Conservation (phyloP, 2,329 filamentous ascomycete species). For the Xylariaceae sp. region DNA sequence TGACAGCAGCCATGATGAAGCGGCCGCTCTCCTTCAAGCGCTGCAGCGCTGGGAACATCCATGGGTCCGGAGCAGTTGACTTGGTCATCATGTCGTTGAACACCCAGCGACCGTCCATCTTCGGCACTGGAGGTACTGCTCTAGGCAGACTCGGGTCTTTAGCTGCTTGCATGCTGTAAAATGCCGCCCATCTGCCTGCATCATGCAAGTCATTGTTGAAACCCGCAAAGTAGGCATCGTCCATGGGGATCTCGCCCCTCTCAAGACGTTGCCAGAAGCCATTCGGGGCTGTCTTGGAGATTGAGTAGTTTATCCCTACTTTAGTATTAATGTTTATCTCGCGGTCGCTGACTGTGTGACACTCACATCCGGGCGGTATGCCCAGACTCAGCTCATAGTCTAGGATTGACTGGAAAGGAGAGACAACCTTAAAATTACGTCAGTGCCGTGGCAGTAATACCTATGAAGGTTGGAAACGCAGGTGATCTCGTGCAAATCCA, state of each 20-base stretch:
- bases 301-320: slow-evolving; percentile 75
- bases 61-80: slow-evolving; percentile 69
- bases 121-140: slow-evolving; percentile 59
- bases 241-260: slow-evolving; percentile 73
- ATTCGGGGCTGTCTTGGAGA: slow-evolving; percentile 70
- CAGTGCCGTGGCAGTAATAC: background rate
- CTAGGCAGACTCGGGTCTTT: slow-evolving; percentile 38
- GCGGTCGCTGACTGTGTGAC: too few species aligned
- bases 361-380: slow-evolving; percentile 69
- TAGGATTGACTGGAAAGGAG: slow-evolving; percentile 88
- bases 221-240: slow-evolving; percentile 67
- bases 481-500: too few species aligned
- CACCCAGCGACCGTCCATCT: slow-evolving; percentile 71
- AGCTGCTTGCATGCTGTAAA: slow-evolving; percentile 44
- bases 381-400: slow-evolving; percentile 76
- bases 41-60: slow-evolving; percentile 80
- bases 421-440: slow-evolving; percentile 62
- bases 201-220: slow-evolving; percentile 74
- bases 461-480: background rate
- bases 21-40: slow-evolving; percentile 59
- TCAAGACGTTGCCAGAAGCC: slow-evolving; percentile 90
- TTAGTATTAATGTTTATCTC: too few species aligned
- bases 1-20: slow-evolving; percentile 76
- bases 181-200: slow-evolving; percentile 64
- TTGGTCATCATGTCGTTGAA: slow-evolving; percentile 89